Base-by-base conservation (phyloP, 108 stramenopile species). In the Nitzschia putrida region DNA sequence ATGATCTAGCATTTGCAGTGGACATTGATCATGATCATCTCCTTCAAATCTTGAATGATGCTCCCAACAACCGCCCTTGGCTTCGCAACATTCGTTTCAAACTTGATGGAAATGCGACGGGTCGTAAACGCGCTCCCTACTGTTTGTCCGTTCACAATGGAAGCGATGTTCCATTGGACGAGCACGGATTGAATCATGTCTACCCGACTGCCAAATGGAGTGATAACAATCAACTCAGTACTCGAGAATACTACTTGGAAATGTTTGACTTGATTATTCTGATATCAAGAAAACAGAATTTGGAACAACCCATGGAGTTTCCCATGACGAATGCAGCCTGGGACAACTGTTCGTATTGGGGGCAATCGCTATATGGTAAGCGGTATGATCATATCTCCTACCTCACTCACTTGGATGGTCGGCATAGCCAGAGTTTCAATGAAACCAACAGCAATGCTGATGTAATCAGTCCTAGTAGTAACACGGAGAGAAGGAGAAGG, bases 211-310 rank as follows among this genome's bases (percentile, higher is more conserved):
- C 34, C n/a, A 41, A 14, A 60, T 60, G 26, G 37, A 60, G 58
- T 38, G 58, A 60, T 29, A 34, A 60, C 29, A 60, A 60, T 60
- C 58, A 60, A 14, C 39, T 60, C 38, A 60, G 38, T n/a, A 60
- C 58, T 10, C 34, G n/a, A 37, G n/a, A 60, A 7, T 60, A 60
- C 39, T 60, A 60, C 7, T 12, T 10, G 38, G 34, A 40, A 14
- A 38, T 60, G 38, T 18, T 60, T 38, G 39, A 29, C 1, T 37
- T 38, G 3, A 55, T 55, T 4, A 34, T 34, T 3, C 29, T 1
- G 4, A 34, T 34, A 34, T 34, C 29, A 1, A 34, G 29, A 4
- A 34, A 34, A 4, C 23, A 24, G 2, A 2, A 2, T 5, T 37
- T 40, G 12, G 16, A 41, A 22, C 34, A 18, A n/a, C 38, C 58